Evolutionary conservation across 768 basidiomycete genomes (phyloP).

Genomic region (Mycena chlorophos): DNA sequence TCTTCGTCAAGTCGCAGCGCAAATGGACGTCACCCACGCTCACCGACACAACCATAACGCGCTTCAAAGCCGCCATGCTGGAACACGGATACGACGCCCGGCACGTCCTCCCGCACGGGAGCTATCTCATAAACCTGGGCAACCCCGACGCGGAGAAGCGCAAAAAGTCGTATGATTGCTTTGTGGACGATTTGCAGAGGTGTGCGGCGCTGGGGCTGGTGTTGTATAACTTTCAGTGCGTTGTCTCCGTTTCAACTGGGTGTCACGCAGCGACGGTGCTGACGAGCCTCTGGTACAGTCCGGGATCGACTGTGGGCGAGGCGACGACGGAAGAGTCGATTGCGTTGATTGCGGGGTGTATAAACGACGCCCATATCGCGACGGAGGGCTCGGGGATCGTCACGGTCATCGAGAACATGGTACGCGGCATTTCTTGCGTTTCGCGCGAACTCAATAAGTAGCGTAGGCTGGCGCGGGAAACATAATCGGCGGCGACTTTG

Average conservation of each 20-base stretch:
- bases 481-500: slow-evolving; percentile 70
- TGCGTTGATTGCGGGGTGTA: slow-evolving; percentile 62
- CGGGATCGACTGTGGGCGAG: slow-evolving; percentile 79
- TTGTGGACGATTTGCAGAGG: slow-evolving; percentile 77
- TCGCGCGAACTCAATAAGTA: not conserved
- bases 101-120: slow-evolving; percentile 81
- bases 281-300: slow-evolving; percentile 44
- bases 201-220: slow-evolving; percentile 75
- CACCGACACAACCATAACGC: slow-evolving; percentile 46
- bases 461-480: slow-evolving; percentile 76
- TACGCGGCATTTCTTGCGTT: slow-evolving; percentile 23
- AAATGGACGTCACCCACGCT: slow-evolving; percentile 75
- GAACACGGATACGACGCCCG: slow-evolving; percentile 59
- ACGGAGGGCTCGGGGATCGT: slow-evolving; percentile 60
- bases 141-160: slow-evolving; percentile 75
- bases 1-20: slow-evolving; percentile 83
- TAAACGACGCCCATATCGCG: slow-evolving; percentile 70
- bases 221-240: slow-evolving; percentile 86
- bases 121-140: slow-evolving; percentile 82
- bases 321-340: slow-evolving; percentile 62
- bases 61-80: slow-evolving; percentile 63
- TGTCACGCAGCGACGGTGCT: not conserved
- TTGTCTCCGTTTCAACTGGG: slow-evolving; percentile 16
- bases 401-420: slow-evolving; percentile 85
- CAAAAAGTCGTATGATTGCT: slow-evolving; percentile 73